Conservation (phyloP, 1,284 basidiomycete genomes). For the Trichosporon asahii region DNA sequence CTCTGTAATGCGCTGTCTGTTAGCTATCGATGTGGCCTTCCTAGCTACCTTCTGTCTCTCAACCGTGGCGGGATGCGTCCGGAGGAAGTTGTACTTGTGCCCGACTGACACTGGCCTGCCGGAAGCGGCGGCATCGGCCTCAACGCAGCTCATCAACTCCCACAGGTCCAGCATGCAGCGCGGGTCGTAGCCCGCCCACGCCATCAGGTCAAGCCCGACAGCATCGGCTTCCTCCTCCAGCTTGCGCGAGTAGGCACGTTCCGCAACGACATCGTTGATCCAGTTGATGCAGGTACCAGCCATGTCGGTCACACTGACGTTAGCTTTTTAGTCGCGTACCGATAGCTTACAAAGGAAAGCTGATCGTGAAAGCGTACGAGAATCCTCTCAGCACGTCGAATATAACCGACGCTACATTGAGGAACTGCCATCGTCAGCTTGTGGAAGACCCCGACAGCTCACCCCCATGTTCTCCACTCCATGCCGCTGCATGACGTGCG, state of each 20-base stretch:
- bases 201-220: constrained; percentile 55
- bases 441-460: constrained; percentile 18
- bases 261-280: constrained; percentile 55
- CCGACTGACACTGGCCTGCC: constrained; percentile 40
- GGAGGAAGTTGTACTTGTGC: constrained; percentile 49
- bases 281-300: constrained; percentile 55
- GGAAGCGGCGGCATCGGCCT: constrained; percentile 47
- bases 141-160: constrained; percentile 55
- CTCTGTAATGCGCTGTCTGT: not conserved
- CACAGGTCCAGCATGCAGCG: constrained; percentile 54
- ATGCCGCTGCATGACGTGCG: constrained; percentile 56
- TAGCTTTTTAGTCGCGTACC: not conserved
- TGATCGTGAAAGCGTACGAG: constrained; percentile 55
- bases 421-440: constrained; percentile 42
- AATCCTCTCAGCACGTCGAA: constrained; percentile 57
- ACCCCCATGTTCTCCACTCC: constrained; percentile 56
- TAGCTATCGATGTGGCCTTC: too few relatives aligned
- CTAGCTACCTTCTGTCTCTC: constrained; percentile 46
- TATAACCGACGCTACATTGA: constrained; percentile 54
- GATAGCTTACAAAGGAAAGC: constrained; percentile 51
- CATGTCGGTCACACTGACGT: constrained; percentile 53
- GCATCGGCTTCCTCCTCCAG: constrained; percentile 57
- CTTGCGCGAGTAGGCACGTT: constrained; percentile 56
- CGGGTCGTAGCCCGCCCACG: constrained; percentile 55
- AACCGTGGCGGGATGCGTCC: constrained; percentile 56